A percentile compares a stretch with the other conserved stretches of the same genome.
These are phyloP conservation scores for Raffaelea albimanens DNA, from an alignment of 2,329 filamentous ascomycete species.

Conservation along the genomic window DNA sequence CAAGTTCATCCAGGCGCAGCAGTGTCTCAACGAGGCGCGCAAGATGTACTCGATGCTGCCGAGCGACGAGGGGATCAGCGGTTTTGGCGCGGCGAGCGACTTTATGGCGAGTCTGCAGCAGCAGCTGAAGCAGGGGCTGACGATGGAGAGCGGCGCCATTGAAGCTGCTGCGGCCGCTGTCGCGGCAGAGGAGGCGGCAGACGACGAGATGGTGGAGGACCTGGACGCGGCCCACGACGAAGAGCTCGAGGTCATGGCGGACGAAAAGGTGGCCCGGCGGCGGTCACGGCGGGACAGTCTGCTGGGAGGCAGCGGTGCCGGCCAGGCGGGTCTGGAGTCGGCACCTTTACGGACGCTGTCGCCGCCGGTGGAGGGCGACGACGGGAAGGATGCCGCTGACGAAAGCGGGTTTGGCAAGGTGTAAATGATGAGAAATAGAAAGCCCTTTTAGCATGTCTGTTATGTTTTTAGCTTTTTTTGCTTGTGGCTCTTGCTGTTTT, in stretches of 20 bases:
- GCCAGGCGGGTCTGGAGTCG: slow-evolving; percentile 20
- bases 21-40: slow-evolving; percentile 62
- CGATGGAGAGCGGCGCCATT: slow-evolving; percentile 14
- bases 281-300: slow-evolving; percentile 46
- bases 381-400: background rate
- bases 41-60: slow-evolving; percentile 42
- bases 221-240: slow-evolving; percentile 11
- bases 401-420: too few species aligned
- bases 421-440: too few species aligned
- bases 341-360: slow-evolving; percentile 18
- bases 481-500: too few species aligned
- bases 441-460: too few species aligned
- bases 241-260: slow-evolving; percentile 27
- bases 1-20: slow-evolving; percentile 69
- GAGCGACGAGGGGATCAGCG: slow-evolving; percentile 39
- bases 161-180: slow-evolving; percentile 6
- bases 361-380: background rate
- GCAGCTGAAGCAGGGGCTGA: slow-evolving; percentile 37
- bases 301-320: slow-evolving; percentile 26
- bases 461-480: too few species aligned
- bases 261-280: slow-evolving; percentile 44
- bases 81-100: slow-evolving; percentile 39
- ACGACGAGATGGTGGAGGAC: slow-evolving; percentile 11
- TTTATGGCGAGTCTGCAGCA: slow-evolving; percentile 44
- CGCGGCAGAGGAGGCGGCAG: slow-evolving; percentile 10